Conservation (phyloP, 1,139 yeast species). For the Pichia sp. region DNA sequence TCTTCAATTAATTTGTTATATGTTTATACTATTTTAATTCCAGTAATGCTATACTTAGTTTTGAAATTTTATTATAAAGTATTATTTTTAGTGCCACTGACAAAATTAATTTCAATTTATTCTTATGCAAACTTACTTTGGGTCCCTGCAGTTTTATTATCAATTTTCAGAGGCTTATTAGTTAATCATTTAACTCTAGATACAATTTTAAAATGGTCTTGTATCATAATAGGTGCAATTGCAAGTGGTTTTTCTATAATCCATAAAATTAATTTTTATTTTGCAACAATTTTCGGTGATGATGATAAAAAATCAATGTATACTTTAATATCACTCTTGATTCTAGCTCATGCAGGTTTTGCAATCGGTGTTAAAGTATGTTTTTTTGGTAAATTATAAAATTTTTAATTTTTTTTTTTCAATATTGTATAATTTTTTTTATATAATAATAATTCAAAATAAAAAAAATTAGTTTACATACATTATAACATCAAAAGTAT, state of each 20-base stretch:
- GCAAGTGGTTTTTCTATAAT: constrained; percentile 45
- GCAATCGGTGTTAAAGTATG: constrained; percentile 43
- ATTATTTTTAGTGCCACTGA: constrained; percentile 32
- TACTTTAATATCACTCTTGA: constrained; percentile 29
- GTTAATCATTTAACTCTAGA: constrained; percentile 31
- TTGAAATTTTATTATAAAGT: constrained; percentile 44
- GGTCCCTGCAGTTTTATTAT: constrained; percentile 68
- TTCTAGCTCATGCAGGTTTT: constrained; percentile 38
- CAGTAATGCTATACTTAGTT: constrained; percentile 44
- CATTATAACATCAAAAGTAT: no score
- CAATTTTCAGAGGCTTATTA: constrained; percentile 42
- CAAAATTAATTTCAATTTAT: constrained; percentile 52
- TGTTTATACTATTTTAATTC: constrained; percentile 65
- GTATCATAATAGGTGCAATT: constrained; percentile 41
- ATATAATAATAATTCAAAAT: no score
- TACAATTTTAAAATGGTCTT: constrained; percentile 39
- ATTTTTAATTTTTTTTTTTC: constrained; percentile 25
- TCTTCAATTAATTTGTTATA: constrained; percentile 63
- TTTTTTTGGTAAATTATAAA: constrained; percentile 37
- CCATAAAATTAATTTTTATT: constrained; percentile 39
- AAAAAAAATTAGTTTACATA: no score
- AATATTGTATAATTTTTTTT: no score
- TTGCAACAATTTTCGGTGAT: constrained; percentile 34
- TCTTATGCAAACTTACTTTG: constrained; percentile 77
- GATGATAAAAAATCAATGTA: constrained; percentile 27